A percentile compares a stretch with the other conserved stretches of the same genome.
phyloP scores from a whole-genome alignment of 2,329 filamentous ascomycete species.

The Ophiocordyceps camponoti-floridani region DNA sequence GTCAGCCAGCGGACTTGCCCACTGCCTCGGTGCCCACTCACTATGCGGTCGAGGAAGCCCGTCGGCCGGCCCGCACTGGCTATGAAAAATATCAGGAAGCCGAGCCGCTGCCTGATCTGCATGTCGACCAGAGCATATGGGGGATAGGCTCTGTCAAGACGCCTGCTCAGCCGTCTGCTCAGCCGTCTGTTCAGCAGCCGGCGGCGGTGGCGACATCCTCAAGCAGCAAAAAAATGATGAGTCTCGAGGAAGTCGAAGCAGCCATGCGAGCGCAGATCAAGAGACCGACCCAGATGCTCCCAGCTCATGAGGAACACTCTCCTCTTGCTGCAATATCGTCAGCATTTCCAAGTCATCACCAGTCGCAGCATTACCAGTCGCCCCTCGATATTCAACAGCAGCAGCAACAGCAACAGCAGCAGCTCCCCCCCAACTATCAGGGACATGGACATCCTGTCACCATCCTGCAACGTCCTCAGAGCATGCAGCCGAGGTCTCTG shows the following conservation, averaged over 20 bases:
- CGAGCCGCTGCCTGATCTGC: slow-evolving; percentile 72
- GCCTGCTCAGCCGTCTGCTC: slow-evolving; percentile 13
- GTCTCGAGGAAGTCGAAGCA: slow-evolving; percentile 89
- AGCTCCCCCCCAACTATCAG: slow-evolving; percentile 13
- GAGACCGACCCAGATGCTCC: slow-evolving; percentile 18
- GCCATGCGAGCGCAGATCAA: slow-evolving; percentile 61
- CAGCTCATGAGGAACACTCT: slow-evolving; percentile 14
- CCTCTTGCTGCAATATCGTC: slow-evolving; percentile 10
- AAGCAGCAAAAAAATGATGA: slow-evolving; percentile 64
- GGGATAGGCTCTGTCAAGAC: slow-evolving; percentile 45
- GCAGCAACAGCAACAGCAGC: slow-evolving; percentile 14
- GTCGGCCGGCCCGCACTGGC: slow-evolving; percentile 54
- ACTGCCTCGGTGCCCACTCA: slow-evolving; percentile 11
- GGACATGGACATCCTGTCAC: slow-evolving; percentile 30
- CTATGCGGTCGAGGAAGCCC: slow-evolving; percentile 18
- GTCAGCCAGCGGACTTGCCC: slow-evolving; percentile 17
- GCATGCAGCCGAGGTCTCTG: slow-evolving; percentile 20
- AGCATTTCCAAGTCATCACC: slow-evolving; percentile 7
- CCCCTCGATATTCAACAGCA: slow-evolving; percentile 4
- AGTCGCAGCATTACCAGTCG: slow-evolving; percentile 4
- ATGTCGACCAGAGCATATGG: slow-evolving; percentile 90
- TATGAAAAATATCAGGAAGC: slow-evolving; percentile 84
- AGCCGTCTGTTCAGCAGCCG: slow-evolving; percentile 3
- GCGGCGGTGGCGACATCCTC: slow-evolving; percentile 9
- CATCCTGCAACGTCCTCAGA: slow-evolving; percentile 36